Conservation (phyloP, 2,329 filamentous ascomycete genomes). For the Cordyceps militaris region DNA sequence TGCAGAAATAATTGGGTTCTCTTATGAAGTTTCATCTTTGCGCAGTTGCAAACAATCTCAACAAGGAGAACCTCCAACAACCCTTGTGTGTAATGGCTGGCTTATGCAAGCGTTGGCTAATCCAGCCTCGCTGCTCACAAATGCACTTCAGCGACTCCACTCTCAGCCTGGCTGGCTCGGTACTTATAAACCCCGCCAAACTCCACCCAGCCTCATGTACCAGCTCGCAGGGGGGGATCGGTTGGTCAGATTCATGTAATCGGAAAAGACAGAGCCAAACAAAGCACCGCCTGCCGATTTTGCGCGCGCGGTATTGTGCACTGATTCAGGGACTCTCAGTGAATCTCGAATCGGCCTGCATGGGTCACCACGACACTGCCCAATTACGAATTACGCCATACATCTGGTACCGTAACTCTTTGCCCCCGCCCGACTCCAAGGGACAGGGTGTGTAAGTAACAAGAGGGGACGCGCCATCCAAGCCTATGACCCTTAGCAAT, state of each 20-base stretch:
- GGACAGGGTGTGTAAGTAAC: not conserved
- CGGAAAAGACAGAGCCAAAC: not conserved
- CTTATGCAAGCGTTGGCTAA: constrained; percentile 26
- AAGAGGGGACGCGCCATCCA: not conserved
- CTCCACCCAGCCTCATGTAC: not conserved
- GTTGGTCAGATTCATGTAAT: constrained; percentile 13
- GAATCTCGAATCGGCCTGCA: not conserved
- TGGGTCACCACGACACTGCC: not conserved
- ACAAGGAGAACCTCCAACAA: too few species aligned
- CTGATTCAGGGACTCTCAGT: not conserved
- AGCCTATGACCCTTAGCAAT: not conserved
- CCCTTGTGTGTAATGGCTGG: not conserved
- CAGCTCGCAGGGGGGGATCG: not conserved
- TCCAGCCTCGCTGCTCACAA: constrained; percentile 8
- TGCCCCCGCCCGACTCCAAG: too few species aligned
- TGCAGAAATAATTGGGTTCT: too few species aligned
- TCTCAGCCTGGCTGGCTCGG: not conserved
- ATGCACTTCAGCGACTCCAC: not conserved
- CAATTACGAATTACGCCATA: not conserved
- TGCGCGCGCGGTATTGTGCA: not conserved
- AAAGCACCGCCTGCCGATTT: not conserved
- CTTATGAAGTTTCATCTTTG: too few species aligned
- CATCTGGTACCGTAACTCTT: not conserved
- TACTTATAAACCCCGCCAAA: not conserved
- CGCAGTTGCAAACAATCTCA: too few species aligned